These are phyloP conservation scores for Fomitopsis pulvina DNA, from an alignment of 768 basidiomycete genomes.

Conservation along the genomic window DNA sequence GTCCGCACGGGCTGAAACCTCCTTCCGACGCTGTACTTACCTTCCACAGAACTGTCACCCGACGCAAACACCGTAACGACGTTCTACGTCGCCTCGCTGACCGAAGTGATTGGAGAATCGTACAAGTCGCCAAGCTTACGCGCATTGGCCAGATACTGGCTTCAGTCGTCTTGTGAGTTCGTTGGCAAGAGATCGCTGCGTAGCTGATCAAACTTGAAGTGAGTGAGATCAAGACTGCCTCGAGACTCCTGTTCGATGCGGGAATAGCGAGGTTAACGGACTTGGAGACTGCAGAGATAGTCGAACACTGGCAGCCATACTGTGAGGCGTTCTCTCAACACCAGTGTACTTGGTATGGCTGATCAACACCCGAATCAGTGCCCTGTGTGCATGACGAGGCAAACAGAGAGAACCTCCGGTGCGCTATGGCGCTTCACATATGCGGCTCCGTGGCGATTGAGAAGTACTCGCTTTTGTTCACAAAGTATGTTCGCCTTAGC, in stretches of 20 bases:
- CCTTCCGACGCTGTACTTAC: no score
- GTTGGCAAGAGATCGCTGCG: background rate
- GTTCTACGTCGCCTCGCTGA: slow-evolving; percentile 74
- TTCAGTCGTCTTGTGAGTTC: slow-evolving; percentile 61
- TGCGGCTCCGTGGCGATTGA: slow-evolving; percentile 80
- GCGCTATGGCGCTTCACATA: slow-evolving; percentile 71
- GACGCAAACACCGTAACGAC: slow-evolving; percentile 67
- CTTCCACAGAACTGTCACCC: slow-evolving; percentile 56
- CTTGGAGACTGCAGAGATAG: slow-evolving; percentile 49
- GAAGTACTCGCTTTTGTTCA: slow-evolving; percentile 69
- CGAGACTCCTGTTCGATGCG: slow-evolving; percentile 73
- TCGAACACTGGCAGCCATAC: slow-evolving; percentile 59
- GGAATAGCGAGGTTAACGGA: slow-evolving; percentile 62
- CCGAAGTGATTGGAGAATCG: slow-evolving; percentile 46
- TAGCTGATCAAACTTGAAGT: slow-evolving; percentile 7
- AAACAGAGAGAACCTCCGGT: slow-evolving; percentile 48
- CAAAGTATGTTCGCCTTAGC: slow-evolving; percentile 40
- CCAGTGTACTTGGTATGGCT: slow-evolving; percentile 6
- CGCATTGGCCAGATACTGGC: slow-evolving; percentile 70
- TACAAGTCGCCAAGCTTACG: slow-evolving; percentile 69
- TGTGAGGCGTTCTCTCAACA: slow-evolving; percentile 32
- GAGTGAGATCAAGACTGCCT: slow-evolving; percentile 75
- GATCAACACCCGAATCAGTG: slow-evolving; percentile 32
- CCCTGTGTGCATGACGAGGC: slow-evolving; percentile 55
- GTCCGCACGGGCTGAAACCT: slow-evolving; percentile 33